Evolutionary conservation across 169 alveolate genomes (phyloP).

Genomic region (Neospora caninum): DNA sequence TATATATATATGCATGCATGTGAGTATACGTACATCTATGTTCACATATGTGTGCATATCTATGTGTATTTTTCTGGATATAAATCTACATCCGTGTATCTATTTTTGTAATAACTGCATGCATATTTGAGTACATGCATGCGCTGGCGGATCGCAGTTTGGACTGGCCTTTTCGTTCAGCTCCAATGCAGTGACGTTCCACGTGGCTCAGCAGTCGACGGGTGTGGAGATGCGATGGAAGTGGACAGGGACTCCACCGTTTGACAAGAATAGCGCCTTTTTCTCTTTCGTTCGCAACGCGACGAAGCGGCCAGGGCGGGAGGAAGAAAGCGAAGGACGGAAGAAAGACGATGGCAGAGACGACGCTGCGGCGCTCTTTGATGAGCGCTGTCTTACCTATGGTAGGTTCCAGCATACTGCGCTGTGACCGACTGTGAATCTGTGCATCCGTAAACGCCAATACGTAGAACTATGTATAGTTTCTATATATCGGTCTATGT

Average conservation of each 20-base stretch:
- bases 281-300: not conserved
- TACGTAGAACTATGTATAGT: no score
- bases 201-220: not conserved
- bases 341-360: not conserved
- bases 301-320: not conserved
- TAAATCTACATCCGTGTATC: no score
- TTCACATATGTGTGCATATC: no score
- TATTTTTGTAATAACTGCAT: no score
- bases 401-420: not conserved
- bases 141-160: not conserved
- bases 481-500: no score
- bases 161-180: not conserved
- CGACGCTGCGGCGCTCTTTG: not conserved
- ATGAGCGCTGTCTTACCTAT: slow-evolving; percentile 3
- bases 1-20: no score
- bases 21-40: no score
- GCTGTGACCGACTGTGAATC: no score
- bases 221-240: slow-evolving; percentile 36
- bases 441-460: no score
- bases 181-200: not conserved
- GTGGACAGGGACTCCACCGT: slow-evolving; percentile 5
- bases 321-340: not conserved
- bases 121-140: not conserved
- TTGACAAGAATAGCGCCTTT: not conserved
- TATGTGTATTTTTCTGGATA: no score